Evolutionary conservation across 495 filamentous ascomycete species (phyloP).

Genomic region (Sabuloglossum arenarium): DNA sequence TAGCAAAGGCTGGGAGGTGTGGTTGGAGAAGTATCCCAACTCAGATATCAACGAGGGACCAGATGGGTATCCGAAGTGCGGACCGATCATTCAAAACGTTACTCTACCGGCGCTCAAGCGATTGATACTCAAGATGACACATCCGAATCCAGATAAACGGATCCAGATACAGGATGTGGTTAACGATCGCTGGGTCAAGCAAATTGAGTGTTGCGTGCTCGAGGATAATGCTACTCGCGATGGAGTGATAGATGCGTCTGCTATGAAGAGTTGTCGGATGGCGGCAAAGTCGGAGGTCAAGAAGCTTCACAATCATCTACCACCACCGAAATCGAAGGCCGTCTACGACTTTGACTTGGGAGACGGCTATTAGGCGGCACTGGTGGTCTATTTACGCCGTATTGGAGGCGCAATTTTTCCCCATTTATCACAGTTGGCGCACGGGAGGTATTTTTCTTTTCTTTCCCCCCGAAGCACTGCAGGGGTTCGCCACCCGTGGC

Average conservation of each 20-base stretch:
- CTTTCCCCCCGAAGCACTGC: no score
- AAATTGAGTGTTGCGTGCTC: conserved; percentile 43
- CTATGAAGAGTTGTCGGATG: conserved; percentile 4
- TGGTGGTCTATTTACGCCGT: neutral
- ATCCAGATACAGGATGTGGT: conserved; percentile 40
- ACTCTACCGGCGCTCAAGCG: conserved; percentile 31
- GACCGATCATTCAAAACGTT: conserved; percentile 22
- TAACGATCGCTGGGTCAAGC: conserved; percentile 39
- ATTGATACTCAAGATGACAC: conserved; percentile 53
- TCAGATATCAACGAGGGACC: conserved; percentile 22
- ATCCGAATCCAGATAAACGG: conserved; percentile 45
- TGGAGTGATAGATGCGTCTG: conserved; percentile 5
- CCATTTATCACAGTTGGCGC: neutral
- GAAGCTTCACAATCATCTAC: conserved; percentile 5
- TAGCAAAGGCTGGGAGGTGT: conserved; percentile 39
- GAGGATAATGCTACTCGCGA: conserved; percentile 7
- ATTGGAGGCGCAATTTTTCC: neutral
- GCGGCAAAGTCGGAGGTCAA: neutral
- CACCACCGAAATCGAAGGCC: neutral
- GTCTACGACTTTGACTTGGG: conserved; percentile 1
- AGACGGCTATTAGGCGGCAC: neutral
- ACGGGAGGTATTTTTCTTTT: neutral
- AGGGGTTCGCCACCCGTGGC: no score
- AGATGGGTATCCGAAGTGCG: conserved; percentile 31
- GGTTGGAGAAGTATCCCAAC: conserved; percentile 29